Evolutionary conservation across 495 filamentous ascomycete species (phyloP).

Genomic region (Penicillium ochrochloron): DNA sequence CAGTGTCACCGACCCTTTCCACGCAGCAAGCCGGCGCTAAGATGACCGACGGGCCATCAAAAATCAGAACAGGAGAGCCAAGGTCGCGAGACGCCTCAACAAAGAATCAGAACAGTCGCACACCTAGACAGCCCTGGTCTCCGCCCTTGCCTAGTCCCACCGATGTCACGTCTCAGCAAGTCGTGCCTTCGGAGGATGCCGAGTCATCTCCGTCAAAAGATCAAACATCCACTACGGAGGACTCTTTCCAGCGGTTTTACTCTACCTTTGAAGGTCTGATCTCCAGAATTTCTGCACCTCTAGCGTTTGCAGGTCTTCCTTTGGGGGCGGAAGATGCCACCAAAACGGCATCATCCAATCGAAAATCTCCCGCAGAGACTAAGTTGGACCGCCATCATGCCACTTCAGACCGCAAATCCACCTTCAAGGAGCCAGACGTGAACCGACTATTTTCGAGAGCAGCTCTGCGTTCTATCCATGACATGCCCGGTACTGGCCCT

Average conservation of each 20-base stretch:
- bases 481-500: constrained; percentile 48
- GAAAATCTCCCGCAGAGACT: constrained; percentile 45
- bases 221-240: constrained; percentile 56
- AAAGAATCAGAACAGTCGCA: constrained; percentile 33
- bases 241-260: constrained; percentile 88
- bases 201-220: constrained; percentile 22
- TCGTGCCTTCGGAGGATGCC: constrained; percentile 32
- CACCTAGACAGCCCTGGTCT: constrained; percentile 43
- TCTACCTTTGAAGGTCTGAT: constrained; percentile 83
- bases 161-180: constrained; percentile 43
- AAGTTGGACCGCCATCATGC: constrained; percentile 46
- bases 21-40: constrained; percentile 77
- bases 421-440: constrained; percentile 68
- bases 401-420: constrained; percentile 40
- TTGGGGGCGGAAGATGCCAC: constrained; percentile 60
- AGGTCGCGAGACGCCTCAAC: constrained; percentile 35
- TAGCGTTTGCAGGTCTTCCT: constrained; percentile 91
- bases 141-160: constrained; percentile 41
- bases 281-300: constrained; percentile 79
- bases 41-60: constrained; percentile 61
- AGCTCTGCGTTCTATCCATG: constrained; percentile 70
- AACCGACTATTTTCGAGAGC: constrained; percentile 77
- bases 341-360: constrained; percentile 41
- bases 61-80: constrained; percentile 45
- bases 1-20: constrained; percentile 69